phyloP scores from a whole-genome alignment of 768 basidiomycete genomes.

The Pholiota microspora region DNA sequence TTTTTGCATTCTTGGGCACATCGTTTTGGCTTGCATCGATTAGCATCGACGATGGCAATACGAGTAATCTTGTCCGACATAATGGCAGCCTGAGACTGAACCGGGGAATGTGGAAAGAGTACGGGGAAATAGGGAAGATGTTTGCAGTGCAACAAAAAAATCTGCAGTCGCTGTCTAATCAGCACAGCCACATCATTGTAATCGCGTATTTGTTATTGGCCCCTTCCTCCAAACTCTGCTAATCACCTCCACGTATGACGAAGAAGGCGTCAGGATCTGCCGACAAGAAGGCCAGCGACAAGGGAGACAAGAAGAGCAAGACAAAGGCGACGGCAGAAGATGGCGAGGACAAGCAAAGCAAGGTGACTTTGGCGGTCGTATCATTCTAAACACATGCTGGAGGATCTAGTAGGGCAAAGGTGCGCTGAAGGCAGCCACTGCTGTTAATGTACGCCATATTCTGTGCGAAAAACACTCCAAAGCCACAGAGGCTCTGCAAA shows the following conservation, averaged over 20 bases:
- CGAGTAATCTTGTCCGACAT: slow-evolving; percentile 98
- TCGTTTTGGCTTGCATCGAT: slow-evolving; percentile 95
- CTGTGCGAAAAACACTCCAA: slow-evolving; percentile 87
- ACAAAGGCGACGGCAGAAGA: slow-evolving; percentile 33
- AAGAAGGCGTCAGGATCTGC: slow-evolving; percentile 30
- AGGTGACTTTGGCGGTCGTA: slow-evolving; percentile 25
- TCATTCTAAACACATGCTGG: not conserved
- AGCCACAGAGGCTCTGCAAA: slow-evolving; percentile 73
- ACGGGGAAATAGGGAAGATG: slow-evolving; percentile 13
- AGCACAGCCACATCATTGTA: slow-evolving; percentile 25
- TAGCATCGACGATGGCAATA: slow-evolving; percentile 91
- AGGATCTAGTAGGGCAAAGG: slow-evolving; percentile 44
- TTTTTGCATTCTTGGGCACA: slow-evolving; percentile 99
- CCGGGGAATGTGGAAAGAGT: slow-evolving; percentile 5
- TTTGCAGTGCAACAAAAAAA: slow-evolving; percentile 17
- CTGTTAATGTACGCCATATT: slow-evolving; percentile 85
- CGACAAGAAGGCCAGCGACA: slow-evolving; percentile 21
- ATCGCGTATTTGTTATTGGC: slow-evolving; percentile 20
- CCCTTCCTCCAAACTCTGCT: slow-evolving; percentile 5
- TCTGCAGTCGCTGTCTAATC: slow-evolving; percentile 14
- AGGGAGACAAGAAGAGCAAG: slow-evolving; percentile 45
- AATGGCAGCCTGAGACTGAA: slow-evolving; percentile 11
- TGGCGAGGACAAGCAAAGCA: slow-evolving; percentile 36
- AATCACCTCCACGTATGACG: slow-evolving; percentile 25
- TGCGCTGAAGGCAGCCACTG: slow-evolving; percentile 71